These are phyloP conservation scores for Eucalyptus regnans DNA, from an alignment of 345 rosid species.

Conservation along the genomic window DNA sequence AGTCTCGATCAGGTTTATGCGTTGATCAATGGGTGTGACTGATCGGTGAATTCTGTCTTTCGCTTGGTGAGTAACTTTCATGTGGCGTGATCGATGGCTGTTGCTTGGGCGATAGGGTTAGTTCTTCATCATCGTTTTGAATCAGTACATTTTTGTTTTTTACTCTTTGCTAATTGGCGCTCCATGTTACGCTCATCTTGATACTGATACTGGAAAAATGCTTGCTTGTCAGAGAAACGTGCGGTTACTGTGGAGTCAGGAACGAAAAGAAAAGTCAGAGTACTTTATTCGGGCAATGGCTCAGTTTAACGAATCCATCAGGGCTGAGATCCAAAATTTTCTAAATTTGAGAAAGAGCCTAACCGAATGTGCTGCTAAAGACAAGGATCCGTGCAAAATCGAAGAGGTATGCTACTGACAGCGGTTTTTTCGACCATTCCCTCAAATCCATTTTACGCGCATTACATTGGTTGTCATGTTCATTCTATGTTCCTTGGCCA, in stretches of 20 bases:
- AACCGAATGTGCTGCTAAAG: constrained; percentile 23
- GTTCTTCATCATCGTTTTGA: background rate
- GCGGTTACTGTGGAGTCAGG: background rate
- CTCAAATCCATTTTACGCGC: background rate
- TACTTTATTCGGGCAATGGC: constrained; percentile 6
- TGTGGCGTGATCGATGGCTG: background rate
- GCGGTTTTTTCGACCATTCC: background rate
- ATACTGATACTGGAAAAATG: background rate
- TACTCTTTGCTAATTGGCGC: background rate
- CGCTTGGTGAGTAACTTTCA: background rate
- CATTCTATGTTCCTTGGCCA: background rate
- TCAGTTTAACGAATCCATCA: constrained; percentile 18
- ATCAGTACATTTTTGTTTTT: background rate
- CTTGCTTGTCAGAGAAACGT: background rate
- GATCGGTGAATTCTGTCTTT: background rate
- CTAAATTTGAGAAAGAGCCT: background rate
- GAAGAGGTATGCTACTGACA: constrained; percentile 21
- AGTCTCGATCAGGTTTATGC: background rate
- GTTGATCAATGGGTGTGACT: background rate
- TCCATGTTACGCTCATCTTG: background rate
- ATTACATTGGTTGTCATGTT: background rate
- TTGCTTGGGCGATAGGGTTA: background rate
- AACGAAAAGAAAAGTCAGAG: background rate
- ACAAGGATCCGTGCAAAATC: constrained; percentile 33
- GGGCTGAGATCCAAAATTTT: constrained; percentile 31